Base-by-base conservation (phyloP, 2,329 filamentous ascomycete species). In the Didymella glomerata region DNA sequence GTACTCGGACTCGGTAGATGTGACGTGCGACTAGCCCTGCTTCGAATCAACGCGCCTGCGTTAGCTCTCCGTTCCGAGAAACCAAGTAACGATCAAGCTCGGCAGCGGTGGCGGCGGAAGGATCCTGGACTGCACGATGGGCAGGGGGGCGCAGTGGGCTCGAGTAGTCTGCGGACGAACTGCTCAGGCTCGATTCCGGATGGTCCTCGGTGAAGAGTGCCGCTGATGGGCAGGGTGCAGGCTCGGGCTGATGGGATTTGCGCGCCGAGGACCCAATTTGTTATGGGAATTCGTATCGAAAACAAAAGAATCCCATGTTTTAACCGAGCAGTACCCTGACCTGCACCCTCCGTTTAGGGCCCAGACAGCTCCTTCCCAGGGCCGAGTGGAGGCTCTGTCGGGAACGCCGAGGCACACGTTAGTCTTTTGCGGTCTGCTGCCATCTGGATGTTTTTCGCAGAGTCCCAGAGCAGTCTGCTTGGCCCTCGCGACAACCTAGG, bases 1-100 rank as follows among this genome's bases (percentile, higher is more conserved):
- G 36, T 55, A 42, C 34, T 53, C 53, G 52, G 36, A 48, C 30
- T 46, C 44, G 49, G 58, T 62, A 60, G 55, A 46, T 45, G 54
- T 64, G 63, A 63, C 61, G 61, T 62, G 57, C 60, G 50, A 50
- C 61, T 55, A 59, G 61, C 47, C 46, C 41, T 38, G 22, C 41
- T 48, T 47, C 14, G 44, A 52, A 20, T 13, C 57, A 56, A 56
- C 42, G 57, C 42, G 52, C 52, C 42, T 52, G 52, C 52, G 36
- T 55, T 45, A 48, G 32, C 38, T 46, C 24, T 27, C 30, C 57
- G 57, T 53, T 59, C 47, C 40, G 50, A 47, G 32, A 24, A 13
- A 18, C 45, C 34, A 54, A 54, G 44, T 34, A 50, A 24, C 34
- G 56, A 59, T 38, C 50, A 46, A 28, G 41, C 20, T 42, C 40